phyloP scores from a whole-genome alignment of 495 filamentous ascomycete species.

The Lepidopterella palustris region DNA sequence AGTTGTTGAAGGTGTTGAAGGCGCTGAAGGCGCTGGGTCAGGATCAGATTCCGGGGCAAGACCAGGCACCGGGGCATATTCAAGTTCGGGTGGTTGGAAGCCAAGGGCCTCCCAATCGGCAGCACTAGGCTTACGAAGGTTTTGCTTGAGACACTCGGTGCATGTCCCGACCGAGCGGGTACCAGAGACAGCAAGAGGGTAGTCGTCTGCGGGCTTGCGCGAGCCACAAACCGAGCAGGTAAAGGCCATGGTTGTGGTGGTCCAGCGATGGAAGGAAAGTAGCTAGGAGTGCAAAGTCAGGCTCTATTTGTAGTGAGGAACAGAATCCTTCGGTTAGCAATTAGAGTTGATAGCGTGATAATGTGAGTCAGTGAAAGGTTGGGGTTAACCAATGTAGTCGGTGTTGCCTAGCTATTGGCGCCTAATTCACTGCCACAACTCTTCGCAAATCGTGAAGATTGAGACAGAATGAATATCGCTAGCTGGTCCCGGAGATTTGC shows the following conservation, averaged over 20 bases:
- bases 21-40: background rate
- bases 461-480: no score
- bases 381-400: background rate
- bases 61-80: background rate
- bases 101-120: background rate
- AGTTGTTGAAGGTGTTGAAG: background rate
- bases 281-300: background rate
- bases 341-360: background rate
- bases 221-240: background rate
- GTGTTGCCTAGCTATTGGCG: background rate
- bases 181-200: background rate
- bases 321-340: background rate
- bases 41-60: background rate
- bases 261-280: background rate
- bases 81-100: background rate
- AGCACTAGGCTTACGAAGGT: background rate
- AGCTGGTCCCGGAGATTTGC: no score
- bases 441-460: background rate
- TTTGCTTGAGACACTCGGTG: background rate
- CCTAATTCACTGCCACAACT: background rate
- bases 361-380: background rate
- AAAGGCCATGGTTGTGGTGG: background rate
- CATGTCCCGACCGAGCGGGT: background rate
- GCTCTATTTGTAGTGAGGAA: background rate
- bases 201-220: background rate